Percentiles rank a stretch among this genome's conserved stretches.
These are phyloP conservation scores for Tripterygium wilfordii DNA, from an alignment of 177 flowering plant genomes.

Conservation along the genomic window DNA sequence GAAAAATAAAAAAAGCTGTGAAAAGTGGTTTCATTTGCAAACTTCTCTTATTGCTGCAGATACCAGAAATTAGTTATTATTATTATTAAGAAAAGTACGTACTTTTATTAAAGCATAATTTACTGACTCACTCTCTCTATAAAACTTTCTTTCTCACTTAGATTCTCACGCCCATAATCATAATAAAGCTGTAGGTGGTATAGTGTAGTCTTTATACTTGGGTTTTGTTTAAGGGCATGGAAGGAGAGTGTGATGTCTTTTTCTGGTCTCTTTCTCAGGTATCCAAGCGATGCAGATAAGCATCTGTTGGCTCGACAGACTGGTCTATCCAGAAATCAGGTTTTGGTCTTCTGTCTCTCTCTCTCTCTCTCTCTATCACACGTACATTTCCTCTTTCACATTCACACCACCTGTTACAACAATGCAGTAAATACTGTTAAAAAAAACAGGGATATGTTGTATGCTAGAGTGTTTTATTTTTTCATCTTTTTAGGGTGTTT, in stretches of 20 bases:
- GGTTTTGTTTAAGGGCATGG: background rate
- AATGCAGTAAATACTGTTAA: background rate
- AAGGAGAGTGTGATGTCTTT: constrained; percentile 38
- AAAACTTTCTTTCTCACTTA: no score
- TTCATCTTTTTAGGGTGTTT: no score
- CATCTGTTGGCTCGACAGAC: constrained; percentile 95
- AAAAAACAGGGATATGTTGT: no score
- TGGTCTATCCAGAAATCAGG: constrained; percentile 95
- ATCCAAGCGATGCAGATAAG: constrained; percentile 97
- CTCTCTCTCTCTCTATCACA: constrained; percentile 1
- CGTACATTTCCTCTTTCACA: background rate
- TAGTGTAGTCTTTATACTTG: background rate
- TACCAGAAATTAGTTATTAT: constrained; percentile 13
- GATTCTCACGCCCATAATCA: constrained; percentile 38
- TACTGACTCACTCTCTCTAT: constrained; percentile 8
- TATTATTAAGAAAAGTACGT: background rate
- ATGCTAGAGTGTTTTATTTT: no score
- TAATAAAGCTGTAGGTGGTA: constrained; percentile 10
- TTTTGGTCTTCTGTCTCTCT: constrained; percentile 24
- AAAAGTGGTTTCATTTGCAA: constrained; percentile 6
- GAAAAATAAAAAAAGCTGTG: constrained; percentile 17
- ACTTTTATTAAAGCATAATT: constrained; percentile 1
- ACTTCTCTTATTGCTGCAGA: background rate
- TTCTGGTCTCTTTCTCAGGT: constrained; percentile 69
- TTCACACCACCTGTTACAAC: no score